These are phyloP conservation scores for Hygrophila difformis DNA, from an alignment of 257 asterid genomes.

Conservation along the genomic window DNA sequence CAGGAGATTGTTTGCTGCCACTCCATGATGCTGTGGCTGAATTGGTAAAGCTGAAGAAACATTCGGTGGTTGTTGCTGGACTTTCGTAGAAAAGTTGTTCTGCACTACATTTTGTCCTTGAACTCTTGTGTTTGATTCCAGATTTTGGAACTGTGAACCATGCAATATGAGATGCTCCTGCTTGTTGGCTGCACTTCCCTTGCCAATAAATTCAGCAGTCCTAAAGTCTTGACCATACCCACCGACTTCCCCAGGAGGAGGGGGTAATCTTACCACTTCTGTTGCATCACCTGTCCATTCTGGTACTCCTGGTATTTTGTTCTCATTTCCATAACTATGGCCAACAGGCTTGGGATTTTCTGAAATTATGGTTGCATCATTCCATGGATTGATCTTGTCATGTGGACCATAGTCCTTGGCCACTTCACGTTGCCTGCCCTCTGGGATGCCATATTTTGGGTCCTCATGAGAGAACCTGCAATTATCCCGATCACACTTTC, in stretches of 20 bases:
- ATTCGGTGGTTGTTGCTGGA: slow-evolving; percentile 24
- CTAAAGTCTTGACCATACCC: slow-evolving; percentile 24
- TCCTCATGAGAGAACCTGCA: slow-evolving; percentile 78
- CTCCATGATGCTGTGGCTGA: slow-evolving; percentile 26
- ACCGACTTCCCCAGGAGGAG: slow-evolving; percentile 21
- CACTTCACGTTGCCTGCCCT: slow-evolving; percentile 31
- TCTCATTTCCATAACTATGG: slow-evolving; percentile 28
- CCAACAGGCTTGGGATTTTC: slow-evolving; percentile 24
- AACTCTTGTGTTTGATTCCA: slow-evolving; percentile 21
- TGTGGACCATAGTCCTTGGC: slow-evolving; percentile 19
- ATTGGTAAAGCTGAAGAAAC: slow-evolving; percentile 26
- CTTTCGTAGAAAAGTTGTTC: slow-evolving; percentile 21
- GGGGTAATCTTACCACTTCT: slow-evolving; percentile 18
- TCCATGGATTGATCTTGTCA: slow-evolving; percentile 22
- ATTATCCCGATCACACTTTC: slow-evolving; percentile 55
- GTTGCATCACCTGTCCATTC: slow-evolving; percentile 21
- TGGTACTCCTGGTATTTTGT: slow-evolving; percentile 22
- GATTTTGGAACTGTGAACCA: slow-evolving; percentile 23
- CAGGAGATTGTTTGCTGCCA: slow-evolving; percentile 21
- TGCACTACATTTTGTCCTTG: slow-evolving; percentile 22
- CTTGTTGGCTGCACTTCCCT: slow-evolving; percentile 21
- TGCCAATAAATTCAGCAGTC: slow-evolving; percentile 21
- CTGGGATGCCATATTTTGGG: slow-evolving; percentile 27
- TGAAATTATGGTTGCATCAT: slow-evolving; percentile 18
- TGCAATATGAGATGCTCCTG: slow-evolving; percentile 19